Base-by-base conservation (phyloP, 352 stramenopile species). In the Thraustotheca clavata region DNA sequence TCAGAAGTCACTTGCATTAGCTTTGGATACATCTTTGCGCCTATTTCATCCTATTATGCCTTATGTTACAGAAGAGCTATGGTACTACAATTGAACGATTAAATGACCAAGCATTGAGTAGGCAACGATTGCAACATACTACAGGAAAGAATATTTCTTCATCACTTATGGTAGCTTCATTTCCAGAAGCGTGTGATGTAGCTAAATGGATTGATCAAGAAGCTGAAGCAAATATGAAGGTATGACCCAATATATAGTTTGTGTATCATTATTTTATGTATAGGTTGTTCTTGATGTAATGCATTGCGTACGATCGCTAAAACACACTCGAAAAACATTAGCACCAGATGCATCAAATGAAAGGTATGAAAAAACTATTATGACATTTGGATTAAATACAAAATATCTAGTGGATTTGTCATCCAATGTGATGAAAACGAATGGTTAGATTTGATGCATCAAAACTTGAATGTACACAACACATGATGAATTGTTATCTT, bases 21-120 rank as follows among this genome's bases (percentile, higher is more conserved):
- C 85, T 49, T 68, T 95, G 16, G 87, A 95, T 71, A 83, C 77
- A 35, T 82, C 79, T 29, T 66, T 96, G 59, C 84, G 91, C 29
- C 82, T 99, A 41, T 78, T 99, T 20, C 97, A 99, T 79, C 96
- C 96, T 34, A 92, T 97, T 73, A 98, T 99, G 94, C 97, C 97
- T 26, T 99, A 97, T 70, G 91, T 99, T 50, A 99, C 96, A 24
- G 97, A 99, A 72, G 86, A 95, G 71, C 68, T 95, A 43, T 95
- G 85, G 85, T 52, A 24, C 38, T 16, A 43, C 38, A 20, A 43
- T 20, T 20, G 16, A 43, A 43, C 16, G n/a, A 55, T 18, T 16
- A 18, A 43, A 20, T 43, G 38, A 16, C 33, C 14, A 50, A n/a
- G 7, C 9, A 6, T 9, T 14, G 9, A 18, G 43, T 52, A 52